Percentiles rank a stretch among this genome's conserved stretches.
phyloP scores from a whole-genome alignment of 352 stramenopile species.

The Phytophthora europaea region DNA sequence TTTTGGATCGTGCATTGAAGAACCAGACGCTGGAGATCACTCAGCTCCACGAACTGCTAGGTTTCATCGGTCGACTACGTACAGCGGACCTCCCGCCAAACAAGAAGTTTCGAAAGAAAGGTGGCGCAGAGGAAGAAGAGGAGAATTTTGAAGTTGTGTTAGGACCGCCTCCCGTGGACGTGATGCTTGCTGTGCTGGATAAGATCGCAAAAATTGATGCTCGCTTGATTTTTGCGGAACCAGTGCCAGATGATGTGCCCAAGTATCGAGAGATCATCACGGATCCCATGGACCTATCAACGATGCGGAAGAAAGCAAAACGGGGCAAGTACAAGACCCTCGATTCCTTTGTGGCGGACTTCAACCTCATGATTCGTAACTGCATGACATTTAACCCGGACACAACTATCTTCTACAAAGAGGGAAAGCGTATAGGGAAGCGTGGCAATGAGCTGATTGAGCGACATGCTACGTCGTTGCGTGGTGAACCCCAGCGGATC shows the following conservation, averaged over 20 bases:
- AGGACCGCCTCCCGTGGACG: conserved; percentile 74
- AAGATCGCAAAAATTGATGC: conserved; percentile 83
- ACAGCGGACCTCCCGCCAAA: conserved; percentile 74
- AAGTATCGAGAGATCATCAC: conserved; percentile 88
- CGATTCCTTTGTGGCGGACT: conserved; percentile 81
- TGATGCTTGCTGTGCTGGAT: conserved; percentile 77
- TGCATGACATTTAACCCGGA: conserved; percentile 90
- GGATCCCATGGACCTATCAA: conserved; percentile 89
- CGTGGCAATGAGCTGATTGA: conserved; percentile 85
- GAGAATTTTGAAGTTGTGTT: conserved; percentile 87
- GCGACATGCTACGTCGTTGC: conserved; percentile 66
- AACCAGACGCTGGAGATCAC: conserved; percentile 73
- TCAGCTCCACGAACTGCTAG: conserved; percentile 79
- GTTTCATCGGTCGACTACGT: conserved; percentile 76
- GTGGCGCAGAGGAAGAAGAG: conserved; percentile 73
- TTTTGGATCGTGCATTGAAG: conserved; percentile 84
- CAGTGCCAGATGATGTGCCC: conserved; percentile 85
- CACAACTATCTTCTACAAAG: conserved; percentile 90
- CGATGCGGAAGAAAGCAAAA: conserved; percentile 83
- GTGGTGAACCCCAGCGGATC: conserved; percentile 78
- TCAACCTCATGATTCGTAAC: conserved; percentile 91
- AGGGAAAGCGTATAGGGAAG: conserved; percentile 88
- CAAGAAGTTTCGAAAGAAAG: conserved; percentile 86
- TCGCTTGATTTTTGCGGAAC: conserved; percentile 87
- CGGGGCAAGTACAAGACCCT: conserved; percentile 86